phyloP scores from a whole-genome alignment of 345 rosid species.

The Orychophragmus violaceus region DNA sequence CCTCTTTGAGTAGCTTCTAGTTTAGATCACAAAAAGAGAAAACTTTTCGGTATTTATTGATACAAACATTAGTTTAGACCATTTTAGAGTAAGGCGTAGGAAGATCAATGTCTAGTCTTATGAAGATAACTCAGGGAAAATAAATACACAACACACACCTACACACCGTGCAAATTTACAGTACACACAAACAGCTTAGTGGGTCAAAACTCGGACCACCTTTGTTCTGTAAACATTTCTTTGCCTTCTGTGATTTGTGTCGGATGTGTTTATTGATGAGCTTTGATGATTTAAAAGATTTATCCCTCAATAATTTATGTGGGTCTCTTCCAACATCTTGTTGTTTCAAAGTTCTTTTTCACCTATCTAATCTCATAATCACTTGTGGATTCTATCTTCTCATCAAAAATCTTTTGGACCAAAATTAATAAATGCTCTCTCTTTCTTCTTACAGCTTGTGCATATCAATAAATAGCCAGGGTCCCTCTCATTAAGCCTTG shows the following conservation, averaged over 20 bases:
- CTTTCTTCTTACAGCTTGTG: constrained; percentile 22
- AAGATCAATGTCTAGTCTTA: constrained; percentile 16
- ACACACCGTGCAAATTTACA: constrained; percentile 6
- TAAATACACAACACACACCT: constrained; percentile 16
- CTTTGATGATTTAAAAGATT: background rate
- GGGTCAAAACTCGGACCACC: constrained; percentile 33
- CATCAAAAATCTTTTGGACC: constrained; percentile 13
- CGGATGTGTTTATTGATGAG: constrained; percentile 24
- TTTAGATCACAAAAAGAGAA: constrained; percentile 4
- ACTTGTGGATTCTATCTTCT: constrained; percentile 13
- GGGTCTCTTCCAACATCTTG: constrained; percentile 27
- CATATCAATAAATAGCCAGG: constrained; percentile 24
- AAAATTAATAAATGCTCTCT: constrained; percentile 17
- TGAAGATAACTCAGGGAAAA: constrained; percentile 11
- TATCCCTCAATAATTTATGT: constrained; percentile 14
- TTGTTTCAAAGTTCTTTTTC: background rate
- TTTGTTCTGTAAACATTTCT: constrained; percentile 28
- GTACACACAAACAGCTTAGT: constrained; percentile 26
- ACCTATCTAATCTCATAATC: constrained; percentile 9
- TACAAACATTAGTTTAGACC: constrained; percentile 26
- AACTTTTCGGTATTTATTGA: constrained; percentile 21
- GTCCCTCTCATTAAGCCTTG: constrained; percentile 26
- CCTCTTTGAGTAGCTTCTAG: constrained; percentile 13
- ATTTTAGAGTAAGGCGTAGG: constrained; percentile 20
- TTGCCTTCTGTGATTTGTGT: constrained; percentile 27